These are phyloP conservation scores for Fraxinus quadrangulata DNA, from an alignment of 257 asterid genomes.

Conservation along the genomic window DNA sequence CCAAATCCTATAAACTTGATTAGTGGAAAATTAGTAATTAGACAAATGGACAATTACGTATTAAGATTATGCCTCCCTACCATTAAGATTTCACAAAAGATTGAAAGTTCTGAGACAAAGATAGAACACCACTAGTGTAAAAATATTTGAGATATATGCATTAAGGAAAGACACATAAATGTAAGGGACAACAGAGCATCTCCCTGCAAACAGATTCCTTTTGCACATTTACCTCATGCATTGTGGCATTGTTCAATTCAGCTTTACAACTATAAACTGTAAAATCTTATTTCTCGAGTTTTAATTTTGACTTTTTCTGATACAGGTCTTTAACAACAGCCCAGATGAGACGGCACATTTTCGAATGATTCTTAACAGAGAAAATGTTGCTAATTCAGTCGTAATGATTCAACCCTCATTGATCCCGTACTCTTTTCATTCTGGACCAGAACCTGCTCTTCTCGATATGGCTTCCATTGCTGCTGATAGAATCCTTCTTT, in stretches of 20 bases:
- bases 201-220: neutral
- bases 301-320: conserved; percentile 28
- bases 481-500: conserved; percentile 86
- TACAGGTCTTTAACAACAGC: conserved; percentile 94
- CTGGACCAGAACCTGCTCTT: conserved; percentile 93
- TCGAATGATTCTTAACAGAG: conserved; percentile 89
- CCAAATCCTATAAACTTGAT: neutral
- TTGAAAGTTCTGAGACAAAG: neutral
- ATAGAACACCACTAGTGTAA: neutral
- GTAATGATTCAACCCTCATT: conserved; percentile 99
- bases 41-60: neutral
- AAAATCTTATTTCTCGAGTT: conserved; percentile 23
- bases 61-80: neutral
- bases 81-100: neutral
- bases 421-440: conserved; percentile 89
- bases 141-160: neutral
- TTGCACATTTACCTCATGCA: neutral
- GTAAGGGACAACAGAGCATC: neutral
- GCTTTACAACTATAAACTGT: conserved; percentile 11
- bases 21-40: neutral
- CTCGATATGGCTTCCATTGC: conserved; percentile 93
- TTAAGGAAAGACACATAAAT: neutral
- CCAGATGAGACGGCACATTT: conserved; percentile 98
- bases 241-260: conserved; percentile 1
- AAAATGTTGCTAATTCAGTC: conserved; percentile 87